Evolutionary conservation across 1,284 basidiomycete genomes (phyloP).

Genomic region (Ganoderma sp.): DNA sequence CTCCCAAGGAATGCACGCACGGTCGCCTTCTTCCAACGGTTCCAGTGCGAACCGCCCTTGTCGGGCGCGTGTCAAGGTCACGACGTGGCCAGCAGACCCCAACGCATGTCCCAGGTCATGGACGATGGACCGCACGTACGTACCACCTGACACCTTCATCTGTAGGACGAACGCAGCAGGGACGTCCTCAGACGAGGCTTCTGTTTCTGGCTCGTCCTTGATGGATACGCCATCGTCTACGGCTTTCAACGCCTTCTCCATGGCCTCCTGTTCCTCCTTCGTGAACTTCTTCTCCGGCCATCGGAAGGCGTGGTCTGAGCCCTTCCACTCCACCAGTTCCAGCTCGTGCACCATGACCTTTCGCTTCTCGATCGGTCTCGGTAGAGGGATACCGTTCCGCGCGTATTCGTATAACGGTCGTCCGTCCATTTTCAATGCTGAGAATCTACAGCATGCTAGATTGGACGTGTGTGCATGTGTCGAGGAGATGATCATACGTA

Average conservation of each 20-base stretch:
- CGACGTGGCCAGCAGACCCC: constrained; percentile 89
- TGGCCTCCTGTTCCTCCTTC: constrained; percentile 70
- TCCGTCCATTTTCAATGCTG: constrained; percentile 98
- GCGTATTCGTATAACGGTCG: constrained; percentile 97
- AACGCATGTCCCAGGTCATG: constrained; percentile 88
- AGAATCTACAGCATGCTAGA: constrained; percentile 70
- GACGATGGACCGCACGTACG: constrained; percentile 93
- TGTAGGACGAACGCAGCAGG: constrained; percentile 86
- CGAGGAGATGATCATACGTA: constrained; percentile 46
- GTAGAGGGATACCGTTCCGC: constrained; percentile 86
- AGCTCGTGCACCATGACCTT: constrained; percentile 84
- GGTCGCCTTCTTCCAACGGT: constrained; percentile 49
- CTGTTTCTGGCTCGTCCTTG: constrained; percentile 44
- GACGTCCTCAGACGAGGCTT: constrained; percentile 47
- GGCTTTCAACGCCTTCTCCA: constrained; percentile 67
- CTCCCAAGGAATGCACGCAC: constrained; percentile 77
- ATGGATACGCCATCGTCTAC: constrained; percentile 42
- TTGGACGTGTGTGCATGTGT: neutral
- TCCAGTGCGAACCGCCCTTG: constrained; percentile 81
- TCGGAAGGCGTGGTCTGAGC: constrained; percentile 63
- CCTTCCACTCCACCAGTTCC: constrained; percentile 75
- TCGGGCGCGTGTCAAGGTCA: constrained; percentile 82
- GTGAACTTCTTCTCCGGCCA: constrained; percentile 79
- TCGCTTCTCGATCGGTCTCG: constrained; percentile 91
- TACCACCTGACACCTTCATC: constrained; percentile 95